Evolutionary conservation across 129 eudicot genomes (phyloP).

Genomic region (Erigeron canadensis): DNA sequence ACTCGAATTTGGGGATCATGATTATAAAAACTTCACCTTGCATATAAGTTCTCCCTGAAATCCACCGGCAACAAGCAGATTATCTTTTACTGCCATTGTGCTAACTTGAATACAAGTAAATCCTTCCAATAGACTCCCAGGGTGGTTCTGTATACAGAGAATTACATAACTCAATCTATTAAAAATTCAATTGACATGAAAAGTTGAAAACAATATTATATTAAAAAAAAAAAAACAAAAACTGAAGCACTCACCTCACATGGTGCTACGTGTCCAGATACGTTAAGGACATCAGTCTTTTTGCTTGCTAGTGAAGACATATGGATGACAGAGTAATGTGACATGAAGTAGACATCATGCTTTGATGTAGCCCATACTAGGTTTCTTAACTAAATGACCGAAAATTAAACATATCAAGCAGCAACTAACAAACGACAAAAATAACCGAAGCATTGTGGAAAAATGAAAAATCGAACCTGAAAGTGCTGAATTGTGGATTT

Average conservation of each 20-base stretch:
- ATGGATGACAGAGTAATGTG: slow-evolving; percentile 66
- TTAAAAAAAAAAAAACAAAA: not conserved
- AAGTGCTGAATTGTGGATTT: slow-evolving; percentile 83
- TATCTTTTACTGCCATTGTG: slow-evolving; percentile 81
- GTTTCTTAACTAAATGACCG: slow-evolving; percentile 64
- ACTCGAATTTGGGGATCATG: not conserved
- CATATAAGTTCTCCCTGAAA: slow-evolving; percentile 89
- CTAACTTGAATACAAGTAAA: slow-evolving; percentile 85
- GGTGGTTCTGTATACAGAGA: slow-evolving; percentile 58
- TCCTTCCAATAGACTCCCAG: slow-evolving; percentile 87
- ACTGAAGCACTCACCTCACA: slow-evolving; percentile 55
- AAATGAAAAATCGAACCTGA: slow-evolving; percentile 51
- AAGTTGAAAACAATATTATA: not conserved
- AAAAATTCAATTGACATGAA: slow-evolving; percentile 1
- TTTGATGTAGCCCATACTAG: slow-evolving; percentile 90
- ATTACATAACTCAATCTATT: not conserved
- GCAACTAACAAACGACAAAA: not conserved
- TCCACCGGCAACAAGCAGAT: slow-evolving; percentile 85
- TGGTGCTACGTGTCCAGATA: slow-evolving; percentile 89
- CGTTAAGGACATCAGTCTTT: slow-evolving; percentile 74
- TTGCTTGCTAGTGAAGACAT: slow-evolving; percentile 66
- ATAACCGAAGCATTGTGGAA: not conserved
- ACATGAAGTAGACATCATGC: slow-evolving; percentile 81
- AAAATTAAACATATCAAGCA: not conserved
- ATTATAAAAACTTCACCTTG: slow-evolving; percentile 48